phyloP scores from a whole-genome alignment of 1,284 basidiomycete species.

The Phellopilus nigrolimitatus region DNA sequence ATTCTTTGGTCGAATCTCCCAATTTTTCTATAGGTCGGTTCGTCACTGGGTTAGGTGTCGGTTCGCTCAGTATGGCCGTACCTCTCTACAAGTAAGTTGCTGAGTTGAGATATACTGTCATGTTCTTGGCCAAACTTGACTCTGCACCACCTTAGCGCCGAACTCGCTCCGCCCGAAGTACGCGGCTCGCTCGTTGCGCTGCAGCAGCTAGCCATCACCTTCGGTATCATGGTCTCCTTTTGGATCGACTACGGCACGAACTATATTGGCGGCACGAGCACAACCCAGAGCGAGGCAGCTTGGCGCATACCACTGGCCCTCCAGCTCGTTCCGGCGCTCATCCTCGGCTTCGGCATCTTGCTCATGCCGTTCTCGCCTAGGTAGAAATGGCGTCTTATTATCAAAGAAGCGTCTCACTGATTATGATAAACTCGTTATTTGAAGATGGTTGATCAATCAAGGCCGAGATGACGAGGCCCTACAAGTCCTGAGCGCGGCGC shows the following conservation, averaged over 20 bases:
- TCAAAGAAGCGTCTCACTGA: not conserved
- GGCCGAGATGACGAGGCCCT: slow-evolving; percentile 73
- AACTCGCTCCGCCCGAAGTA: slow-evolving; percentile 77
- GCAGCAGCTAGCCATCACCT: slow-evolving; percentile 78
- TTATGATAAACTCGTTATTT: not conserved
- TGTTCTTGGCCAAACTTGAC: not conserved
- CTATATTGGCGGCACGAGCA: slow-evolving; percentile 61
- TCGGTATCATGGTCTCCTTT: slow-evolving; percentile 68
- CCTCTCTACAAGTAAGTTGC: slow-evolving; percentile 64
- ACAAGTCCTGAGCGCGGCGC: slow-evolving; percentile 56
- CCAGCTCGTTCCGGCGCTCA: slow-evolving; percentile 69
- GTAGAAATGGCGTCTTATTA: slow-evolving; percentile 27
- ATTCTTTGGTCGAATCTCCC: not conserved
- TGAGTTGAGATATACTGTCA: not conserved
- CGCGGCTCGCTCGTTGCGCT: slow-evolving; percentile 78
- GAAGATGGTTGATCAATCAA: slow-evolving; percentile 67
- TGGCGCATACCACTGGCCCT: slow-evolving; percentile 77
- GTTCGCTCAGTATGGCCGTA: slow-evolving; percentile 69
- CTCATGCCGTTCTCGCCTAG: slow-evolving; percentile 72
- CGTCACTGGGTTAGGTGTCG: slow-evolving; percentile 72
- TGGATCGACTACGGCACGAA: slow-evolving; percentile 80
- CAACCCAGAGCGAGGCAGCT: slow-evolving; percentile 54
- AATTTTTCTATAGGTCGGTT: slow-evolving; percentile 48
- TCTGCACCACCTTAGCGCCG: slow-evolving; percentile 35
- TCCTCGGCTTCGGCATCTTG: slow-evolving; percentile 59